Conservation (phyloP, 208 protist genomes). For the Herpetomonas tarakana region DNA sequence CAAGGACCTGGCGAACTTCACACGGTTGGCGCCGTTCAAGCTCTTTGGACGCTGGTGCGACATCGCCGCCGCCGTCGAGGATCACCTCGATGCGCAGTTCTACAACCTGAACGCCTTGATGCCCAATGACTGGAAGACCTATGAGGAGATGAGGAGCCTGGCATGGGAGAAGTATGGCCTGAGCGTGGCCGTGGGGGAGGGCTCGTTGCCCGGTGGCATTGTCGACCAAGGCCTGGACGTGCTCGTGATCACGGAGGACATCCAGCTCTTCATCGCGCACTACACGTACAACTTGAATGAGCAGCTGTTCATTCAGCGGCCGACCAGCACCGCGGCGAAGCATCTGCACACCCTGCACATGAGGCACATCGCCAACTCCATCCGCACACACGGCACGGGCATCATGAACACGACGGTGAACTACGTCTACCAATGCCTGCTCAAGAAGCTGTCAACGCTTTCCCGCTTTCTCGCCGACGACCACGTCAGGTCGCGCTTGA, state of each 20-base stretch:
- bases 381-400: conserved; percentile 96
- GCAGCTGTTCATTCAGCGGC: conserved; percentile 95
- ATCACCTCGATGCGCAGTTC: conserved; percentile 95
- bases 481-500: conserved; percentile 91
- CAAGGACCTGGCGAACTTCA: conserved; percentile 74
- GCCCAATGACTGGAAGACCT: conserved; percentile 95
- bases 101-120: conserved; percentile 97
- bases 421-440: conserved; percentile 96
- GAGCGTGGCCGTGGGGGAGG: conserved; percentile 59
- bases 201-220: conserved; percentile 91
- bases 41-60: conserved; percentile 85
- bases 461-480: conserved; percentile 98
- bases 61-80: conserved; percentile 66
- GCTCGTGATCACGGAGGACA: conserved; percentile 97
- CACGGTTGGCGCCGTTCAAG: conserved; percentile 72
- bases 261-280: conserved; percentile 95
- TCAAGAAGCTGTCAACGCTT: conserved; percentile 93
- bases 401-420: conserved; percentile 99
- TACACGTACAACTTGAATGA: conserved; percentile 98
- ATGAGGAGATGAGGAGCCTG: conserved; percentile 96
- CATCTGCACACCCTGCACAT: conserved; percentile 96
- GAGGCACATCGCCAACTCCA: conserved; percentile 95
- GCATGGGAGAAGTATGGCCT: conserved; percentile 92
- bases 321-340: conserved; percentile 74
- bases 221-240: conserved; percentile 96